phyloP scores from a whole-genome alignment of 2,329 filamentous ascomycete genomes.

The Fusarium sp. region DNA sequence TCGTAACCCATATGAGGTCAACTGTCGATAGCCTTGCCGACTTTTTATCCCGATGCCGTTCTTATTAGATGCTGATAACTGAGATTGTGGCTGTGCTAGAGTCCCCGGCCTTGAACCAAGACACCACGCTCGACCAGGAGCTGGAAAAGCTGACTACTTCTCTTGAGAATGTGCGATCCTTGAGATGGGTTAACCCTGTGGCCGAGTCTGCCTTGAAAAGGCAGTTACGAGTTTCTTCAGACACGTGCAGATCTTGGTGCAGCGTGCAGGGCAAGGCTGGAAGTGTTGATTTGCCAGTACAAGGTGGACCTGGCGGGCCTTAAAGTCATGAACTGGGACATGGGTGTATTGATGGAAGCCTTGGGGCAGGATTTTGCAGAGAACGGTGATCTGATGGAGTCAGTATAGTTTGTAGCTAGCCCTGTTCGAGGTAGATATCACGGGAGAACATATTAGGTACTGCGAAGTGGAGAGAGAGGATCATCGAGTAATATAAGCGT shows the following conservation, averaged over 20 bases:
- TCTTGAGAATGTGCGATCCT: neutral
- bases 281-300: neutral
- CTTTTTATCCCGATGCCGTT: neutral
- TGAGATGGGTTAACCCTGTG: neutral
- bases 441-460: neutral
- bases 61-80: neutral
- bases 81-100: neutral
- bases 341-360: neutral
- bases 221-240: neutral
- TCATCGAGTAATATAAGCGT: fast-evolving
- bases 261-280: neutral
- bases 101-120: neutral
- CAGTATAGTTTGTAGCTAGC: fast-evolving
- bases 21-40: neutral
- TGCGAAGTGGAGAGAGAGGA: fast-evolving
- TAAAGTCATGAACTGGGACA: neutral
- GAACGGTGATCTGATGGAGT: neutral
- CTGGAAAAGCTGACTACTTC: neutral
- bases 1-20: neutral
- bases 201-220: neutral
- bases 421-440: fast-evolving
- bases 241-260: neutral
- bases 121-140: neutral
- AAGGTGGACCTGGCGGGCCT: neutral
- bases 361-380: neutral